Base-by-base conservation (phyloP, 2,329 filamentous ascomycete species). In the Xylariaceae sp. region DNA sequence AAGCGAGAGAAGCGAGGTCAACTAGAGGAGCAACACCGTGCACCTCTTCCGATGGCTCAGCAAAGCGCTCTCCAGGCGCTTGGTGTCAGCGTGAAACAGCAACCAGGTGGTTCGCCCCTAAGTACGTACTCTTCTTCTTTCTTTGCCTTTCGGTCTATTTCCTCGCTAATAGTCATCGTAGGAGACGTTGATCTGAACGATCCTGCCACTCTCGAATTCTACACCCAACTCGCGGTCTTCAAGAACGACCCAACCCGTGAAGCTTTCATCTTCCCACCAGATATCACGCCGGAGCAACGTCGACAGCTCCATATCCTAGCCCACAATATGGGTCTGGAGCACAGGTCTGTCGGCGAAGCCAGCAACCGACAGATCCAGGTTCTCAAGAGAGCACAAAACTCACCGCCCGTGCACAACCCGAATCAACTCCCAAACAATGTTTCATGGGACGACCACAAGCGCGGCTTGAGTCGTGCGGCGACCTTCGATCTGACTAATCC, bases 1-100 rank as follows among this genome's bases (percentile, higher is more conserved):
- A 99, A 97, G 82, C 82, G 94, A 50, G 92, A 97, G 73, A 88
- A 94, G 60, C 85, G 94, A 45, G 94, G 94, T 43, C 94, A 99
- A 70, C 80, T 99, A 11, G 91, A 99, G 70, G 94, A 99, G 71
- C 94, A 99, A 70, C 94, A 99, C 70, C 85, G 91, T 30, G 65
- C 90, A 74, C 62, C 85, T 41, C 83, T 86, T 62, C 80, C 65
- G 9, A 56, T 94, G 52, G 89, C 94, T 60, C 88, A 86, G 47
- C 91, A 96, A 69, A 83, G 85, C 45, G 96, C 92, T 11, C 84
- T 96, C 65, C 89, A 90, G 58, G 94, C 90, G 6, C 76, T 95
- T 32, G 80, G 63, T 76, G 85, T 61, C 73, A 81, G 72, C 66
- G 86, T 68, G 69, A 86, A 67, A 74, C 83, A 85, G 32, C 83